A percentile compares a stretch with the other conserved stretches of the same genome.
phyloP scores from a whole-genome alignment of 352 stramenopile species.

The Phytophthora citrophthora region DNA sequence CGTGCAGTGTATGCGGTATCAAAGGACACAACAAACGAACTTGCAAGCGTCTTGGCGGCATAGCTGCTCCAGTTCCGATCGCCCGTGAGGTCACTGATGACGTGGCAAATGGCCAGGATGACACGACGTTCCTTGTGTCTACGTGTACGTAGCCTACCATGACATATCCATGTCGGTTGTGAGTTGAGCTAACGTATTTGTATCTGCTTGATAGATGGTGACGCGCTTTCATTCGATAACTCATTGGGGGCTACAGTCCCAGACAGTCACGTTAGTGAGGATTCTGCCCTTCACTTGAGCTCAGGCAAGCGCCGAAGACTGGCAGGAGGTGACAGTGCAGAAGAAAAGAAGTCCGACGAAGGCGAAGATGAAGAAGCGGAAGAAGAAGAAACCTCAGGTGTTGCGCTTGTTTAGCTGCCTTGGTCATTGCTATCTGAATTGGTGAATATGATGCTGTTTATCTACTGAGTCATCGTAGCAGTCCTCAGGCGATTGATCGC shows the following conservation, averaged over 20 bases:
- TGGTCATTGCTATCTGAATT: neutral
- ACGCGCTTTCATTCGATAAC: conserved; percentile 44
- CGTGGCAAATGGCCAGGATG: conserved; percentile 27
- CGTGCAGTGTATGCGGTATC: conserved; percentile 80
- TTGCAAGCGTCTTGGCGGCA: conserved; percentile 57
- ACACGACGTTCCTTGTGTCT: conserved; percentile 38
- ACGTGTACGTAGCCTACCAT: conserved; percentile 31
- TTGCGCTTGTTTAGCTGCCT: conserved; percentile 28
- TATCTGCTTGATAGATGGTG: conserved; percentile 31
- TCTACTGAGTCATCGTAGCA: conserved; percentile 72
- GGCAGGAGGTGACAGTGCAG: neutral
- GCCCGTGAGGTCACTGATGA: conserved; percentile 25
- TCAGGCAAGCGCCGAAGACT: conserved; percentile 37
- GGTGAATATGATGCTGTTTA: neutral
- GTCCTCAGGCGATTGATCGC: conserved; percentile 88
- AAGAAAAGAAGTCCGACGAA: conserved; percentile 26
- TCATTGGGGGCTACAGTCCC: conserved; percentile 22
- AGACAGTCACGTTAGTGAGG: conserved; percentile 25
- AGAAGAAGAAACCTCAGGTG: conserved; percentile 20
- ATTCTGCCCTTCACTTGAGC: conserved; percentile 15
- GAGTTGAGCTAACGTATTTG: conserved; percentile 7
- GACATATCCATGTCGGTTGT: neutral
- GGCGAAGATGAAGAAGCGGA: conserved; percentile 14
- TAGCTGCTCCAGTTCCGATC: conserved; percentile 1
- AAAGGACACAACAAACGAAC: conserved; percentile 89